These are phyloP conservation scores for Arabidopsis arenosa DNA, from an alignment of 345 rosid species.

Conservation along the genomic window DNA sequence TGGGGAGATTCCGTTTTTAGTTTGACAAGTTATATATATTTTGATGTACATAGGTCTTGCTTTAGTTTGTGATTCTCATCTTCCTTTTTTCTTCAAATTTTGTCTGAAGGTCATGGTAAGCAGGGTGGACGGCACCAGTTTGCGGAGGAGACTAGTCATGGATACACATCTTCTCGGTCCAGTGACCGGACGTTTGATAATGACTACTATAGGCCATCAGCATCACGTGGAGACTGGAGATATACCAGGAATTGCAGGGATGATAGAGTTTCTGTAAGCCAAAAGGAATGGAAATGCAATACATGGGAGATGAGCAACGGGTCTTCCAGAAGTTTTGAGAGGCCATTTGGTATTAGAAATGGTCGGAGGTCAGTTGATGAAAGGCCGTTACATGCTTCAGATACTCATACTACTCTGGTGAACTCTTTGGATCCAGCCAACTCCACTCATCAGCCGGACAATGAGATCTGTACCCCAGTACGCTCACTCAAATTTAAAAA, in stretches of 20 bases:
- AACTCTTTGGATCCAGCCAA: conserved; percentile 57
- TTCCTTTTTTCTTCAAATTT: conserved; percentile 43
- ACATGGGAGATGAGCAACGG: conserved; percentile 74
- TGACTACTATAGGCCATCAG: conserved; percentile 57
- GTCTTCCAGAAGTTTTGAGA: conserved; percentile 57
- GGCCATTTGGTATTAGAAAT: conserved; percentile 60
- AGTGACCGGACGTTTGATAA: conserved; percentile 66
- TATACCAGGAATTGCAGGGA: conserved; percentile 71
- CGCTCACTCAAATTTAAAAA: conserved; percentile 31
- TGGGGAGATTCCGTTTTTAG: background rate
- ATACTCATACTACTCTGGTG: conserved; percentile 53
- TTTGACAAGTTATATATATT: background rate
- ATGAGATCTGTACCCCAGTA: conserved; percentile 29
- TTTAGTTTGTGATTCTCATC: conserved; percentile 26
- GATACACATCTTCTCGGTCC: conserved; percentile 59
- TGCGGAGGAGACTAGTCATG: conserved; percentile 70
- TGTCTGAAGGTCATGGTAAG: conserved; percentile 86
- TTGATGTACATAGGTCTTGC: conserved; percentile 24
- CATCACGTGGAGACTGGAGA: conserved; percentile 71
- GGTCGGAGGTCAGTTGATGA: conserved; percentile 68
- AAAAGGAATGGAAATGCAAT: conserved; percentile 74
- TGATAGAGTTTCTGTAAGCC: conserved; percentile 62
- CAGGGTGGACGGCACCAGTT: conserved; percentile 79
- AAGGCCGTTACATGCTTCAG: conserved; percentile 50
- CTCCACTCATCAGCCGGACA: conserved; percentile 38